Percentiles rank a stretch among this genome's conserved stretches.
phyloP scores from a whole-genome alignment of 2,329 filamentous ascomycete genomes.

The Phaeosphaeria sp. region DNA sequence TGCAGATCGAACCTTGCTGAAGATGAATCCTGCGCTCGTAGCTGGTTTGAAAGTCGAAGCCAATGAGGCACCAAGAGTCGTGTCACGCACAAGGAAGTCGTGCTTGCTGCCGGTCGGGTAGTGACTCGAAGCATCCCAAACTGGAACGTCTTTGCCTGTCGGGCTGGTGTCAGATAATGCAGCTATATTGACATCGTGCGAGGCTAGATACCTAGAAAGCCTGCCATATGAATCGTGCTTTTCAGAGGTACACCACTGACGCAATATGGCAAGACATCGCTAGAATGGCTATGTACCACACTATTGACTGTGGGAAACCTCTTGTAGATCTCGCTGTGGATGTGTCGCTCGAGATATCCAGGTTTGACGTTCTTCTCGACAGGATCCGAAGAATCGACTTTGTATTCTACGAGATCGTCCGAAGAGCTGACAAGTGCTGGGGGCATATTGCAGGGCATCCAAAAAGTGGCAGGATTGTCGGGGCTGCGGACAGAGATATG shows the following conservation, averaged over 20 bases:
- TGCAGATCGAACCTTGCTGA: constrained; percentile 46
- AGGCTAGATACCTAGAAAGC: constrained; percentile 46
- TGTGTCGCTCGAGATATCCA: constrained; percentile 52
- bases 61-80: constrained; percentile 42
- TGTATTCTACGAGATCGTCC: constrained; percentile 54
- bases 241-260: constrained; percentile 50
- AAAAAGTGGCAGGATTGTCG: constrained; percentile 54
- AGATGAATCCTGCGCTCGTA: constrained; percentile 47
- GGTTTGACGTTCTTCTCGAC: constrained; percentile 43
- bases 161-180: neutral
- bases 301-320: constrained; percentile 51
- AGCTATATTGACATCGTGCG: neutral
- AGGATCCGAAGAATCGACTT: constrained; percentile 48
- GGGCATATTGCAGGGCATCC: constrained; percentile 52
- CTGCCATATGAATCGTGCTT: constrained; percentile 51
- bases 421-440: constrained; percentile 52
- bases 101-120: constrained; percentile 40
- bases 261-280: constrained; percentile 52
- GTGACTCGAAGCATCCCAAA: constrained; percentile 43
- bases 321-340: constrained; percentile 56
- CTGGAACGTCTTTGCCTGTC: constrained; percentile 42
- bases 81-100: constrained; percentile 44
- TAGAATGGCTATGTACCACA: constrained; percentile 53
- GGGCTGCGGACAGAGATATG: constrained; percentile 62
- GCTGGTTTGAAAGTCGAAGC: constrained; percentile 46